Conservation (phyloP, 2,329 filamentous ascomycete genomes). For the Blastomyces silverae region DNA sequence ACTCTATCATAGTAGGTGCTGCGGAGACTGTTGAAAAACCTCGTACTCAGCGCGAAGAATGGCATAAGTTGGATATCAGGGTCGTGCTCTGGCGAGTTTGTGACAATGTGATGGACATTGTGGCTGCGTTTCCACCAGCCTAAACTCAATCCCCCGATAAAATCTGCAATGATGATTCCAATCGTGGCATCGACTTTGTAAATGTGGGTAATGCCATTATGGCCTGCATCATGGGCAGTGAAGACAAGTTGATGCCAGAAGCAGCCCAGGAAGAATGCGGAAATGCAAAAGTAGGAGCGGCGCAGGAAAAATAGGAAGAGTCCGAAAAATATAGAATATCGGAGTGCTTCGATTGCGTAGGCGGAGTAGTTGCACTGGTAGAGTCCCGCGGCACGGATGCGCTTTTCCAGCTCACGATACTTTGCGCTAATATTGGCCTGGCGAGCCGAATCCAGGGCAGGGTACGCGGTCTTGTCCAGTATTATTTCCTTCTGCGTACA, state of each 20-base stretch:
- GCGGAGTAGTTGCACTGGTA: slow-evolving; percentile 77
- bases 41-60: slow-evolving; percentile 77
- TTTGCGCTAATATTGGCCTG: slow-evolving; percentile 70
- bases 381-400: slow-evolving; percentile 65
- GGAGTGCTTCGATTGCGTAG: slow-evolving; percentile 65
- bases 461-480: slow-evolving; percentile 72
- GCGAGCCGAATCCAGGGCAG: slow-evolving; percentile 62
- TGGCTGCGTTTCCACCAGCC: slow-evolving; percentile 98
- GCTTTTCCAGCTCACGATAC: slow-evolving; percentile 67
- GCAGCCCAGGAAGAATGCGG: slow-evolving; percentile 67
- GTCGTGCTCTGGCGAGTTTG: slow-evolving; percentile 93
- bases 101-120: slow-evolving; percentile 95
- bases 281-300: slow-evolving; percentile 59
- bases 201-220: slow-evolving; percentile 93
- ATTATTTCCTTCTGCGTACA: slow-evolving; percentile 67
- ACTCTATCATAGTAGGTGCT: slow-evolving; percentile 78
- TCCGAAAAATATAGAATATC: slow-evolving; percentile 64
- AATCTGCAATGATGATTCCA: slow-evolving; percentile 85
- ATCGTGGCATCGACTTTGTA: slow-evolving; percentile 77
- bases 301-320: slow-evolving; percentile 56
- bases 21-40: slow-evolving; percentile 63
- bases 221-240: slow-evolving; percentile 85
- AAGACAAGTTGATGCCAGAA: slow-evolving; percentile 96
- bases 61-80: slow-evolving; percentile 90
- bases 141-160: slow-evolving; percentile 75